phyloP scores from a whole-genome alignment of 768 basidiomycete species.

The Collybiopsis confluens region DNA sequence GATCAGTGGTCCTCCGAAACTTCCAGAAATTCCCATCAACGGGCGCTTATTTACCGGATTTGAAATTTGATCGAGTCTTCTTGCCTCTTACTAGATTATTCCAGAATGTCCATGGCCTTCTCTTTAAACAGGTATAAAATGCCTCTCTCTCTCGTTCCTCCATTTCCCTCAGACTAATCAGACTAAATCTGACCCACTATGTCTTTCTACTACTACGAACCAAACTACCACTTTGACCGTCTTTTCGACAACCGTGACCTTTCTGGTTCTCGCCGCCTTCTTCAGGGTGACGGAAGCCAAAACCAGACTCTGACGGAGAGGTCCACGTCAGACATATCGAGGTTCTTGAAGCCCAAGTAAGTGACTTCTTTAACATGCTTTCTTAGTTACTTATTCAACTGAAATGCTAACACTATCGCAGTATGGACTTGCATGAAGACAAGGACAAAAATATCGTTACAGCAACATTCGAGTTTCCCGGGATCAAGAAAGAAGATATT shows the following conservation, averaged over 20 bases:
- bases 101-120: no score
- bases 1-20: no score
- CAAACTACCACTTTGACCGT: constrained; percentile 40
- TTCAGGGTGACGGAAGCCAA: no score
- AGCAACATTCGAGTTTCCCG: constrained; percentile 57
- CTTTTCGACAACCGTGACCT: constrained; percentile 40
- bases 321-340: constrained; percentile 10
- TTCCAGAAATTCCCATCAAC: no score
- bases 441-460: constrained; percentile 42
- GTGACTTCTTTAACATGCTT: neutral
- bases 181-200: constrained; percentile 2
- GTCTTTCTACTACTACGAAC: constrained; percentile 37
- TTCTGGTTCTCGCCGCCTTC: neutral
- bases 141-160: no score
- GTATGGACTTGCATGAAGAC: constrained; percentile 56
- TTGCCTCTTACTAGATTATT: no score
- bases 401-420: constrained; percentile 18
- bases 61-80: no score
- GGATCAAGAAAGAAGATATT: constrained; percentile 46
- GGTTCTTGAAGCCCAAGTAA: constrained; percentile 29
- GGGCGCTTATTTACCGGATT: no score
- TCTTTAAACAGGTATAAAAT: no score
- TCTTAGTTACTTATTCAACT: no score
- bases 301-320: no score
- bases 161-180: neutral